phyloP scores from a whole-genome alignment of 1,284 basidiomycete genomes.

The Leccinum subrobustum region DNA sequence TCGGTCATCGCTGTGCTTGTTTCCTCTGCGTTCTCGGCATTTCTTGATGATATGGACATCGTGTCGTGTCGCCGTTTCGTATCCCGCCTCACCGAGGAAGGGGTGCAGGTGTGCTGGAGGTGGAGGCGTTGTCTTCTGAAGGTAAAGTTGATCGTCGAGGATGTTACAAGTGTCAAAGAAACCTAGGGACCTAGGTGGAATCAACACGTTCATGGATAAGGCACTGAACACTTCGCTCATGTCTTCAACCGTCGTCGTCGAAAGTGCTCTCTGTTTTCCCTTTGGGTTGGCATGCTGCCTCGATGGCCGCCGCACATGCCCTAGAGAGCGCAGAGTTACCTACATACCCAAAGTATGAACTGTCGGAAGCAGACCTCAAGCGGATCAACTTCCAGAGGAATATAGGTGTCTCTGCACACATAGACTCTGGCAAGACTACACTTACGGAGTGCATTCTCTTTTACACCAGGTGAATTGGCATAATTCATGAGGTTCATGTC shows the following conservation, averaged over 20 bases:
- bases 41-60: too few species aligned
- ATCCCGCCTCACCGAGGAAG: too few species aligned
- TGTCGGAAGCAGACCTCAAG: slow-evolving; percentile 57
- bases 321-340: slow-evolving; percentile 11
- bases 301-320: slow-evolving; percentile 24
- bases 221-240: slow-evolving; percentile 23
- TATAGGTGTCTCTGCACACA: slow-evolving; percentile 88
- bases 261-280: neutral
- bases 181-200: too few species aligned
- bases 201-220: neutral
- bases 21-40: too few species aligned
- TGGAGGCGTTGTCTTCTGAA: too few species aligned
- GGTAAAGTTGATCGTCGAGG: too few species aligned
- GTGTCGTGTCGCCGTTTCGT: too few species aligned
- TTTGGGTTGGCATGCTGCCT: slow-evolving; percentile 26
- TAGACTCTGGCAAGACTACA: slow-evolving; percentile 98
- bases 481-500: slow-evolving; percentile 89
- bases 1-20: too few species aligned
- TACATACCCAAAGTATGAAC: slow-evolving; percentile 38
- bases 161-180: too few species aligned
- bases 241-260: slow-evolving; percentile 6
- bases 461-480: slow-evolving; percentile 94
- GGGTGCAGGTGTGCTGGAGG: too few species aligned
- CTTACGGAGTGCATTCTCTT: slow-evolving; percentile 96
- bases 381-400: slow-evolving; percentile 71